Evolutionary conservation across 1,284 basidiomycete genomes (phyloP), one percentile per base, ranked within the genome.

Genomic region (Apiotrichum siamense): DNA sequence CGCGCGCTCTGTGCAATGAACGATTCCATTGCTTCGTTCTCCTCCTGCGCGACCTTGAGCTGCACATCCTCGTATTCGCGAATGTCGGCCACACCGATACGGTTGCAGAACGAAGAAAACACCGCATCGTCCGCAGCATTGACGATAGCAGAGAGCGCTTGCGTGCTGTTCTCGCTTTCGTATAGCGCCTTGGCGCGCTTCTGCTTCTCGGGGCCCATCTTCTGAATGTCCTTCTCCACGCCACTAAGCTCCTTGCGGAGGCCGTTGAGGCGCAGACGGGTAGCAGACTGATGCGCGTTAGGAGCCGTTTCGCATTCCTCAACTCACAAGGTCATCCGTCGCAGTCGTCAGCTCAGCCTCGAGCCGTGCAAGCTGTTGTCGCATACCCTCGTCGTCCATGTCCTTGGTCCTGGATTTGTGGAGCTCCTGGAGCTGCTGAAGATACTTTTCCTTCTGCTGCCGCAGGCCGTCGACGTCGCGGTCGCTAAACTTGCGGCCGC

Each of bases 31-130:
- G 88, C 88, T 60, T 88, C 88, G 64, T 81, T 87, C 71, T 92
- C 90, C 61, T 88, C 85, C 67, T 90, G 83, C 1, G 88, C 88
- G 21, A 88, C 80, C 68, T 86, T 88, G 27, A 97, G 78, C 66
- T 97, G 92, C 18, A 87, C 82, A 67, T 90, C 86, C 73, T 98
- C 94, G 70, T 97, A 99, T 58, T 96, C 90, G 38, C 94, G 84
- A 57, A 98, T 93, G 74, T 86, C 84, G 29, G 75, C 70, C 10
- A 97, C 86, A 6, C 84, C 81, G 61, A 98, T 92, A 50, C 82
- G 80, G 32, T 72, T 69, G 70, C 94, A 97, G 76, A 98, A 98
- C 3, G 75, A 71, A 0, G 70, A 77, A 66, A 96, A 98, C 20
- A 96, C 77, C 2, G 75, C 76, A 62, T 92, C 88, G 67, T 97